Evolutionary conservation across 192 early-diverging fungal genomes (phyloP).

Genomic region (Backusella psychrophila): DNA sequence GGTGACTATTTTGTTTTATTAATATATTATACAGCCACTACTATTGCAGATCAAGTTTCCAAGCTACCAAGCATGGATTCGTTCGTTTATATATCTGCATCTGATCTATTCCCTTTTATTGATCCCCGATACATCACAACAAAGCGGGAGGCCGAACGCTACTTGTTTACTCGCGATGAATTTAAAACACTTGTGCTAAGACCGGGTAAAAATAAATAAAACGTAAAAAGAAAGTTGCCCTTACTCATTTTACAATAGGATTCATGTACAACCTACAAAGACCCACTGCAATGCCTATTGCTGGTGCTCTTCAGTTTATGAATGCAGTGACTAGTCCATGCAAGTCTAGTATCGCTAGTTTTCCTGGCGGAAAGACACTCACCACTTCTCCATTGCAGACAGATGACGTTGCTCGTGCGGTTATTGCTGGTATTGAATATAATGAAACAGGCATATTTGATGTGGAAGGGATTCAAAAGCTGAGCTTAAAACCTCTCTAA

Average conservation of each 20-base stretch:
- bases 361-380: constrained; percentile 43
- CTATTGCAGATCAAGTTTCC: constrained; percentile 52
- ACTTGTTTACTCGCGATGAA: constrained; percentile 45
- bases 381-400: constrained; percentile 45
- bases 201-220: constrained; percentile 35
- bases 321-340: constrained; percentile 35
- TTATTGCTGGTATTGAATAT: constrained; percentile 39
- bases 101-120: constrained; percentile 59
- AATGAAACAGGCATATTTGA: constrained; percentile 42
- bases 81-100: constrained; percentile 71
- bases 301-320: constrained; percentile 48
- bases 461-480: constrained; percentile 39
- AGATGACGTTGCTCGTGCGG: constrained; percentile 46
- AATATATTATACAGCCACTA: constrained; percentile 42
- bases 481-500: constrained; percentile 19
- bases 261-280: constrained; percentile 62
- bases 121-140: constrained; percentile 69
- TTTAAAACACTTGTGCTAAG: constrained; percentile 56
- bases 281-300: constrained; percentile 58
- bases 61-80: constrained; percentile 40
- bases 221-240: neutral
- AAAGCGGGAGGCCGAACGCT: constrained; percentile 68
- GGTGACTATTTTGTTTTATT: too few relatives aligned
- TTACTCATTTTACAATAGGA: constrained; percentile 25
- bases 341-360: constrained; percentile 38